These are phyloP conservation scores for Metarhizium anisopliae DNA, from an alignment of 2,329 filamentous ascomycete species.

Conservation along the genomic window DNA sequence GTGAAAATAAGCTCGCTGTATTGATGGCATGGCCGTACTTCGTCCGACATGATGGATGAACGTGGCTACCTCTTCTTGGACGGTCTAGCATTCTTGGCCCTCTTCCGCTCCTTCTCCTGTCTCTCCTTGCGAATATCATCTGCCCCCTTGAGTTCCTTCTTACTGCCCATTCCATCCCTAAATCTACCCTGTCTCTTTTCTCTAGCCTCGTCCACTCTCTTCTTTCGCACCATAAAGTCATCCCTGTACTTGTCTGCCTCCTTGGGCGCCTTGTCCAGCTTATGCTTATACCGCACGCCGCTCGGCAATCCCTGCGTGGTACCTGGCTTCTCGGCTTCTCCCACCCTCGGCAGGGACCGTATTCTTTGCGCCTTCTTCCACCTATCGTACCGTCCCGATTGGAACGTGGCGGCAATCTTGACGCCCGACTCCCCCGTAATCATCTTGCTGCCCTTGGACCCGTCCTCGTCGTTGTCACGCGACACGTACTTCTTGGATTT, in stretches of 20 bases:
- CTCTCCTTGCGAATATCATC: conserved; percentile 81
- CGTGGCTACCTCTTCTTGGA: conserved; percentile 42
- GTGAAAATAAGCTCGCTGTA: neutral
- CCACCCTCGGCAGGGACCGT: conserved; percentile 67
- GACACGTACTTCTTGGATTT: conserved; percentile 93
- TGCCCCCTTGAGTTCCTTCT: conserved; percentile 66
- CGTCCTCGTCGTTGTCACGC: conserved; percentile 88
- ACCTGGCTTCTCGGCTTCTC: conserved; percentile 60
- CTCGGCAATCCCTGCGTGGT: conserved; percentile 16
- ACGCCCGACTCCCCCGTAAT: conserved; percentile 85
- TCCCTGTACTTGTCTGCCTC: conserved; percentile 85
- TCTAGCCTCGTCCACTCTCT: conserved; percentile 77
- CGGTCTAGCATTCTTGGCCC: conserved; percentile 83
- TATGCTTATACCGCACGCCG: conserved; percentile 66
- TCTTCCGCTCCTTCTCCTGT: conserved; percentile 64
- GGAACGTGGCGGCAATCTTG: conserved; percentile 92
- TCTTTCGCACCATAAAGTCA: conserved; percentile 85
- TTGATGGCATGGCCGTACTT: neutral
- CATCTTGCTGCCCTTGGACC: conserved; percentile 62
- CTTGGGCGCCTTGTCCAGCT: conserved; percentile 80
- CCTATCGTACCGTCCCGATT: conserved; percentile 83
- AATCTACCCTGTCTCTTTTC: conserved; percentile 73
- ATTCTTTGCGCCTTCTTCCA: conserved; percentile 87
- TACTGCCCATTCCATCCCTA: conserved; percentile 64
- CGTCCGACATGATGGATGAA: neutral